These are phyloP conservation scores for Rhinocladiella similis DNA, from an alignment of 2,329 filamentous ascomycete genomes.

Conservation along the genomic window DNA sequence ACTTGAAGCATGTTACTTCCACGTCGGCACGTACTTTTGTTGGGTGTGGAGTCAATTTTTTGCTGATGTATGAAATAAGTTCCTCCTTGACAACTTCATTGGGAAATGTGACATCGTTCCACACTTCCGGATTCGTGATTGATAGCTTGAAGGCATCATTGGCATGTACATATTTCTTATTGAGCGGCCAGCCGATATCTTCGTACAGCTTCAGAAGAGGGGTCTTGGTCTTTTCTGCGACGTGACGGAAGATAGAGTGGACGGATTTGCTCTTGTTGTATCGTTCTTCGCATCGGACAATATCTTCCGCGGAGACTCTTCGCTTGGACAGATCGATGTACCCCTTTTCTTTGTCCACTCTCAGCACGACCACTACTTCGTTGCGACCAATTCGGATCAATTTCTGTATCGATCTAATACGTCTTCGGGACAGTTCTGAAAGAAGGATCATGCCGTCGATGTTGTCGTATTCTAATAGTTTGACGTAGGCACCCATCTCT, in stretches of 20 bases:
- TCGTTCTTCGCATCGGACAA: conserved; percentile 96
- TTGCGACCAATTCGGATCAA: conserved; percentile 97
- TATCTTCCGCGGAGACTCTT: conserved; percentile 95
- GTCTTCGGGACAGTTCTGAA: conserved; percentile 93
- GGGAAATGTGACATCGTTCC: conserved; percentile 89
- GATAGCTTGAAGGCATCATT: conserved; percentile 99
- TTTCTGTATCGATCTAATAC: conserved; percentile 98
- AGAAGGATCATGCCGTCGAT: conserved; percentile 99
- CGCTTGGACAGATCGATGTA: conserved; percentile 99
- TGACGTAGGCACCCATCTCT: conserved; percentile 99
- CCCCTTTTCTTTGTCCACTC: conserved; percentile 99
- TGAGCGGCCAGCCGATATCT: conserved; percentile 92
- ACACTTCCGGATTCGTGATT: conserved; percentile 96
- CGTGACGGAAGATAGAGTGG: conserved; percentile 97
- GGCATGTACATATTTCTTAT: conserved; percentile 95
- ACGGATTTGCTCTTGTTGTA: conserved; percentile 99
- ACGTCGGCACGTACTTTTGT: conserved; percentile 98
- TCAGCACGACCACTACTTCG: conserved; percentile 95
- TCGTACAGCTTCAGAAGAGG: conserved; percentile 96
- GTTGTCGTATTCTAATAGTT: conserved; percentile 99
- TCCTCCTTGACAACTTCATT: conserved; percentile 83
- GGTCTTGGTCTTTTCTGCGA: conserved; percentile 91
- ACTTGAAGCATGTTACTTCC: conserved; percentile 91
- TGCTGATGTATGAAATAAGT: conserved; percentile 92
- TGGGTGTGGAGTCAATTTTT: conserved; percentile 95